Percentiles rank a stretch among this genome's conserved stretches.
phyloP scores from a whole-genome alignment of 495 filamentous ascomycete species.

The Hypoxylon crocopeplum region DNA sequence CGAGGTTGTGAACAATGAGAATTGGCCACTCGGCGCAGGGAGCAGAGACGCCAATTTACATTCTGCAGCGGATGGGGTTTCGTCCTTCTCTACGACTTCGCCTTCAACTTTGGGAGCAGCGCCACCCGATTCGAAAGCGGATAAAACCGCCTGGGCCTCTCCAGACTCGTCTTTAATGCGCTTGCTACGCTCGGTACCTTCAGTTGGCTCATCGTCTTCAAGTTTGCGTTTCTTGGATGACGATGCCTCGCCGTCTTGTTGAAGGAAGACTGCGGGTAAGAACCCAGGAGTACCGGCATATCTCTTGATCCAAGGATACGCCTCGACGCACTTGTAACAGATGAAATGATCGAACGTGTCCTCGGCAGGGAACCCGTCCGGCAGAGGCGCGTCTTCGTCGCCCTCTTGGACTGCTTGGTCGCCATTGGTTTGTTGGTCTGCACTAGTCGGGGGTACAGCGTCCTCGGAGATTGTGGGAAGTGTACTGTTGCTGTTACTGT shows the following conservation, averaged over 20 bases:
- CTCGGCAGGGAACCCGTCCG: slow-evolving; percentile 85
- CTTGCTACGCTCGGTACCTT: slow-evolving; percentile 58
- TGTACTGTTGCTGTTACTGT: slow-evolving; percentile 14
- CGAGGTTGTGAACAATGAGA: slow-evolving; percentile 81
- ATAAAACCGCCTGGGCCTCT: slow-evolving; percentile 13
- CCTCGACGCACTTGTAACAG: slow-evolving; percentile 91
- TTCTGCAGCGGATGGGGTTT: slow-evolving; percentile 19
- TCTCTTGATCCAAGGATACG: slow-evolving; percentile 88
- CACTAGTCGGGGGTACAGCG: slow-evolving; percentile 15
- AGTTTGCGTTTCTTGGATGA: slow-evolving; percentile 78
- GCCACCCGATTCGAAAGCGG: slow-evolving; percentile 13
- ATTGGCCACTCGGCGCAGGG: slow-evolving; percentile 55
- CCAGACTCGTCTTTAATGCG: slow-evolving; percentile 58
- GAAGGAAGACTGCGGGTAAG: slow-evolving; percentile 67
- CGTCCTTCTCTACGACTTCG: slow-evolving; percentile 34
- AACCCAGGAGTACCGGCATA: slow-evolving; percentile 89
- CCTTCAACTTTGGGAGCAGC: slow-evolving; percentile 29
- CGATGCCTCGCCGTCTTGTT: slow-evolving; percentile 24
- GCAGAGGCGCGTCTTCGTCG: slow-evolving; percentile 63
- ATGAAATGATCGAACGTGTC: slow-evolving; percentile 88
- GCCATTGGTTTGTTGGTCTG: slow-evolving; percentile 30
- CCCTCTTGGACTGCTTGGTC: slow-evolving; percentile 44
- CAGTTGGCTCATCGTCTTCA: slow-evolving; percentile 61
- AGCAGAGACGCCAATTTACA: slow-evolving; percentile 61
- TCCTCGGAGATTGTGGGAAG: slow-evolving; percentile 52